Evolutionary conservation across 345 rosid genomes (phyloP), one percentile per base, ranked within the genome.

Genomic region (Syzygium oleosum): DNA sequence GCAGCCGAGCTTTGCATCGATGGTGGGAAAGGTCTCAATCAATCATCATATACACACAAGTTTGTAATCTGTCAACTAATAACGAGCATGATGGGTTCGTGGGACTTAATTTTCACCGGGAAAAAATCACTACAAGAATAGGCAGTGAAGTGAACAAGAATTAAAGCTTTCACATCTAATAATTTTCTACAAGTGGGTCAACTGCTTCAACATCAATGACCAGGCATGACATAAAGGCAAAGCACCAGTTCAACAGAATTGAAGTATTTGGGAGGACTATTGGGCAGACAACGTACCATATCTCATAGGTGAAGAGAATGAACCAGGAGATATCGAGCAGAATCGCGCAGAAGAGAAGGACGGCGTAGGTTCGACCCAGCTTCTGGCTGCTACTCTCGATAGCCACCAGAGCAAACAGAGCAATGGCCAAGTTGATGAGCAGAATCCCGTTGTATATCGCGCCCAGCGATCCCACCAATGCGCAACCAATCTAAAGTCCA

Each of bases 381-480:
- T 92, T 93, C 91, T 97, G 97, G 89, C 96, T 95, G 89, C 95
- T 95, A 86, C 97, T 97, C 91, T 94, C 98, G 84, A 96, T 95
- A 49, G 98, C 99, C 4, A 96, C 98, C 80, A 97, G 92, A 15
- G 98, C 99, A 54, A 96, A 97, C 90, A 97, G 90, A 9, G 98
- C 95, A 51, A 96, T 95, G 85, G 89, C 95, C 80, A 97, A 90
- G 88, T 96, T 94, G 34, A 95, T 91, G 22, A 97, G 86, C 91
- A 95, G 88, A 1, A 96, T 96, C 52, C 99, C 99, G 65, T 95
- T 97, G 94, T 94, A 95, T 87, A 93, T 92, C 84, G 98, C 98
- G 19, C 98, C 98, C 27, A 96, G 90, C 23, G 98, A 95, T 89
- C 98, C 98, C 85, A 96, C 91, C 91, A 97, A 87, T 2, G 99